These are phyloP conservation scores for Asterella californica DNA, from an alignment of 225 moss, liverwort and hornwort species.

Conservation along the genomic window DNA sequence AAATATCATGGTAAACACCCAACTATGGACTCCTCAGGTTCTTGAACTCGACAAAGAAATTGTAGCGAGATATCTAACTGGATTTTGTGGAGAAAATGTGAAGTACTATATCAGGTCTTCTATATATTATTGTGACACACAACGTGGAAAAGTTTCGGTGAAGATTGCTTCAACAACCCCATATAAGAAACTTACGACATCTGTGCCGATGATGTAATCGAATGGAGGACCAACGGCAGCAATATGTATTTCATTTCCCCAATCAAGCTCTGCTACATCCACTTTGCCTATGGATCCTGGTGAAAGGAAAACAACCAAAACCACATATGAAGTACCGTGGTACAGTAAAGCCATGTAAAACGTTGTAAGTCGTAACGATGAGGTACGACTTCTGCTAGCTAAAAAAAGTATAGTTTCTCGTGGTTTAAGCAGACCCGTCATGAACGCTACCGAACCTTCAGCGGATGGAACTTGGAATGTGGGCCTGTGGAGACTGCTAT, in stretches of 20 bases:
- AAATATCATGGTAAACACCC: not conserved
- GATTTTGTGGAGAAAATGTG: not conserved
- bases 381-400: not conserved
- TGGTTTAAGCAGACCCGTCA: not conserved
- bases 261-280: conserved; percentile 81
- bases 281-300: conserved; percentile 78
- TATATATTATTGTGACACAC: too few species aligned
- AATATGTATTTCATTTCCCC: conserved; percentile 74
- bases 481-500: too few species aligned
- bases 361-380: not conserved
- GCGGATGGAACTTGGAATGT: not conserved
- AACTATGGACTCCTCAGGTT: not conserved
- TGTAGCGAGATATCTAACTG: not conserved
- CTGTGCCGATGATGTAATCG: conserved; percentile 95
- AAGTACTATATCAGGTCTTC: too few species aligned
- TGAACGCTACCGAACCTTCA: too few species aligned
- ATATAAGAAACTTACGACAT: conserved; percentile 53
- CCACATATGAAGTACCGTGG: too few species aligned
- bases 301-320: conserved; percentile 4
- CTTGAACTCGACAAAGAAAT: not conserved
- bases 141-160: too few species aligned
- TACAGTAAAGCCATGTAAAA: not conserved
- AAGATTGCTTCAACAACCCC: too few species aligned
- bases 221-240: conserved; percentile 73
- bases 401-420: not conserved